A percentile compares a stretch with the other conserved stretches of the same genome.
These are phyloP conservation scores for Cantharellus cinnabarinus DNA, from an alignment of 768 basidiomycete genomes.

Conservation along the genomic window DNA sequence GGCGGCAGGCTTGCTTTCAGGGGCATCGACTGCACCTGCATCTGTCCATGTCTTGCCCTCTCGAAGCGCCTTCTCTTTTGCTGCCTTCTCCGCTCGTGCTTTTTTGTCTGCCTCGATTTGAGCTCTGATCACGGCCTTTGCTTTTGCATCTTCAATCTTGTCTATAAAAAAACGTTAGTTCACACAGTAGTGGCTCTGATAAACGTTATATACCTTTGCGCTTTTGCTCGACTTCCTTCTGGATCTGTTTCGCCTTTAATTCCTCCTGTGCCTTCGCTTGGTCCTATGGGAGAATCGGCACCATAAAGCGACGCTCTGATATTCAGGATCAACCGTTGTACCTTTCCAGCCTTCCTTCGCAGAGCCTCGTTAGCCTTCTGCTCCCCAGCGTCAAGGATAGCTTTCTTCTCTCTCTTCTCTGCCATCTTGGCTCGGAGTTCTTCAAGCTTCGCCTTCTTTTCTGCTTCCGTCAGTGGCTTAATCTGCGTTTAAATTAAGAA, in stretches of 20 bases:
- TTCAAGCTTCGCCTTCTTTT: slow-evolving; percentile 59
- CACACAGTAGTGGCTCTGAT: not conserved
- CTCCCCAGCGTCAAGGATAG: slow-evolving; percentile 53
- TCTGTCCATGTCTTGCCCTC: slow-evolving; percentile 33
- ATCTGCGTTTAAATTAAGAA: slow-evolving; percentile 27
- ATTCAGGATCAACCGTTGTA: slow-evolving; percentile 12
- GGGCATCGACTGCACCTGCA: slow-evolving; percentile 18
- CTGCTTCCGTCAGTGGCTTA: slow-evolving; percentile 87
- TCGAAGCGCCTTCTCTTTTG: slow-evolving; percentile 76
- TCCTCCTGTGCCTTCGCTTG: slow-evolving; percentile 54
- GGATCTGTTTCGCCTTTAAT: slow-evolving; percentile 50
- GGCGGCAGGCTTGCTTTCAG: slow-evolving; percentile 20
- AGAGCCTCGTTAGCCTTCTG: slow-evolving; percentile 55
- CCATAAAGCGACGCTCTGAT: not conserved
- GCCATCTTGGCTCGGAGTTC: slow-evolving; percentile 67
- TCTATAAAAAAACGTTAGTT: slow-evolving; percentile 26
- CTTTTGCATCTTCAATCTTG: slow-evolving; percentile 74
- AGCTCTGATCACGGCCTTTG: slow-evolving; percentile 68
- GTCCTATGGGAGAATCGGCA: slow-evolving; percentile 28
- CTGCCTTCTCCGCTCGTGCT: slow-evolving; percentile 68
- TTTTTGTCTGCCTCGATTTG: slow-evolving; percentile 92
- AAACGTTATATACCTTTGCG: slow-evolving; percentile 34
- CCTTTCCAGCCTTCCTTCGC: slow-evolving; percentile 71
- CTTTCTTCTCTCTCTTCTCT: slow-evolving; percentile 55
- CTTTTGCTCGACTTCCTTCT: slow-evolving; percentile 68